Percentiles rank a stretch among this genome's conserved stretches.
Evolutionary conservation across 805 yeast species (phyloP).

Genomic region (Teunomyces lycoperdinae): DNA sequence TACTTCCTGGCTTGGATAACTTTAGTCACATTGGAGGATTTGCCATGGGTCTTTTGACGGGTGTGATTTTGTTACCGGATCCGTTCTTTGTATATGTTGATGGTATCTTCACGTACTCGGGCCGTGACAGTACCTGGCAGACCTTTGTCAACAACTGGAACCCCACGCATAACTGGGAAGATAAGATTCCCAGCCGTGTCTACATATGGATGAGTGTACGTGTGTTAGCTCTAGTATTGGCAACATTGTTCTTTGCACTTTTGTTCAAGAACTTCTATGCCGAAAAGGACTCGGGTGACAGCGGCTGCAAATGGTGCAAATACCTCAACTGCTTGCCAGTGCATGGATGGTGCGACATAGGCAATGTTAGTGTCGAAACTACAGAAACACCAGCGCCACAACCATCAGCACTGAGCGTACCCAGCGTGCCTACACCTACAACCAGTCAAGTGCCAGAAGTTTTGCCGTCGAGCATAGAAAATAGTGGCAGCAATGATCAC

Average conservation of each 20-base stretch:
- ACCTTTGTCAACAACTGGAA: constrained; percentile 39
- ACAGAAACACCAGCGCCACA: constrained; percentile 6
- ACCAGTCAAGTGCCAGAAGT: constrained; percentile 11
- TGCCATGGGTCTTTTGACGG: constrained; percentile 53
- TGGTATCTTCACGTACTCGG: constrained; percentile 36
- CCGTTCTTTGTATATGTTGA: constrained; percentile 49
- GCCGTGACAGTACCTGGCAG: constrained; percentile 27
- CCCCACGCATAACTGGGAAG: constrained; percentile 31
- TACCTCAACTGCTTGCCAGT: constrained; percentile 70
- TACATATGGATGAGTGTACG: constrained; percentile 54
- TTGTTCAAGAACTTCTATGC: constrained; percentile 48
- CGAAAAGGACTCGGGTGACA: constrained; percentile 36
- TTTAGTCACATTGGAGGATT: constrained; percentile 77
- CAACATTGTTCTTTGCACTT: constrained; percentile 48
- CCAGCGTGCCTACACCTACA: constrained; percentile 8
- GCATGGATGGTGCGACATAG: constrained; percentile 64
- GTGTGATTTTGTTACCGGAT: constrained; percentile 50
- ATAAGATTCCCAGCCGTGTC: constrained; percentile 38
- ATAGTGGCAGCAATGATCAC: constrained; percentile 6
- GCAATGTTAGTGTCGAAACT: constrained; percentile 30
- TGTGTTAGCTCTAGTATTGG: constrained; percentile 40
- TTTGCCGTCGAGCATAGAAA: constrained; percentile 21
- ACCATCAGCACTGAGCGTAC: constrained; percentile 1
- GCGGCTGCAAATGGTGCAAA: constrained; percentile 68
- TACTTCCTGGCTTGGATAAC: constrained; percentile 72